Evolutionary conservation across 768 basidiomycete genomes (phyloP).

Genomic region (Suillus discolor): DNA sequence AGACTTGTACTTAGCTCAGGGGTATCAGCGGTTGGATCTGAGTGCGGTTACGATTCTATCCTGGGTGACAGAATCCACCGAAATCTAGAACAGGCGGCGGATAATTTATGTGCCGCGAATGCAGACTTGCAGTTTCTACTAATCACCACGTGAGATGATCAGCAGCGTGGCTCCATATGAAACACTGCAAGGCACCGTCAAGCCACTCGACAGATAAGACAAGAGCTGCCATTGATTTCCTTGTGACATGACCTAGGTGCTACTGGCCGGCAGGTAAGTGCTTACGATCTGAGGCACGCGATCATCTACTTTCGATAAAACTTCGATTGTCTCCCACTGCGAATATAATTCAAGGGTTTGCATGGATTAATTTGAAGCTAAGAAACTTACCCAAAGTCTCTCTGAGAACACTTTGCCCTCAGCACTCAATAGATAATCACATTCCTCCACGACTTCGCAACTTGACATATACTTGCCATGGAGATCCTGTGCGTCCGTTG

Average conservation of each 20-base stretch:
- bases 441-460: conserved; percentile 29
- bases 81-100: neutral
- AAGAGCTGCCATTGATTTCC: neutral
- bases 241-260: neutral
- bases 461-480: conserved; percentile 34
- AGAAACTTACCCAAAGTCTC: conserved; percentile 35
- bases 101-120: neutral
- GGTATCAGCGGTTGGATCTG: neutral
- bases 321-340: conserved; percentile 25
- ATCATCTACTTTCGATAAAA: conserved; percentile 23
- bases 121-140: neutral
- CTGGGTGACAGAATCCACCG: neutral
- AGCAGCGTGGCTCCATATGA: neutral
- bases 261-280: neutral
- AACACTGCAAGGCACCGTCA: neutral
- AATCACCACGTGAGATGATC: too few relatives aligned
- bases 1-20: neutral
- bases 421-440: conserved; percentile 30
- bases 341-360: neutral
- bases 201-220: neutral
- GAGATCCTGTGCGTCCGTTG: conserved; percentile 24
- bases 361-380: neutral
- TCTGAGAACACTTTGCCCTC: conserved; percentile 30
- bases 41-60: neutral
- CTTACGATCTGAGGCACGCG: conserved; percentile 22